A percentile compares a stretch with the other conserved stretches of the same genome.
These are phyloP conservation scores for Thielaviopsis musarum DNA, from an alignment of 2,329 filamentous ascomycete genomes.

Conservation along the genomic window DNA sequence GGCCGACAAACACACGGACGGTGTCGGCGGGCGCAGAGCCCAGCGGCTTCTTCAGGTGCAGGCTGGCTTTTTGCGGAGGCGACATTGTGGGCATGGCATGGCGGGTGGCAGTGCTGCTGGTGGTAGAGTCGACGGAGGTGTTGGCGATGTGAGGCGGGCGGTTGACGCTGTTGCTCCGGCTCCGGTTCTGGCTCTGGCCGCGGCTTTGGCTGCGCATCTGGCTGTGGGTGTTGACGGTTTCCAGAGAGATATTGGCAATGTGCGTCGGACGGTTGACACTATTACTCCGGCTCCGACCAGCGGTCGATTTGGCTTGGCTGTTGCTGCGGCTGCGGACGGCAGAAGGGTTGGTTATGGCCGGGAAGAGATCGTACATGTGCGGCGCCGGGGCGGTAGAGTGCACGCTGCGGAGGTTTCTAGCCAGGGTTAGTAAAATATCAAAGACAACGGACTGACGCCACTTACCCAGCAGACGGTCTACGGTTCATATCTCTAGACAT, in stretches of 20 bases:
- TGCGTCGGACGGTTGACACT: background rate
- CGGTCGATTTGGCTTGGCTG: background rate
- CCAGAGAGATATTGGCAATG: background rate
- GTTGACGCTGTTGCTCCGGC: background rate
- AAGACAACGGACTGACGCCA: background rate
- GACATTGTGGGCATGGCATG: background rate
- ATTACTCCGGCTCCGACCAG: background rate
- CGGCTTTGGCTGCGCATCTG: background rate
- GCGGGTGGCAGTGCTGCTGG: background rate
- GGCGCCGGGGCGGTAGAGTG: background rate
- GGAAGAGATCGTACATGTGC: background rate
- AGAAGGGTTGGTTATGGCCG: background rate
- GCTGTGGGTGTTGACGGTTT: background rate
- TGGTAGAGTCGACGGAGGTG: background rate
- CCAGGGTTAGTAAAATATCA: background rate
- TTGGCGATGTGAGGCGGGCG: background rate
- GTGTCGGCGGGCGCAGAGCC: constrained; percentile 12
- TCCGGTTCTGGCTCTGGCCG: background rate
- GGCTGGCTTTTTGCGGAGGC: background rate
- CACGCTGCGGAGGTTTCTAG: background rate
- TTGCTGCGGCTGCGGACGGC: background rate
- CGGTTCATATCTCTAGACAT: constrained; percentile 7
- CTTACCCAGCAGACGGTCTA: background rate
- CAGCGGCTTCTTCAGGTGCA: background rate
- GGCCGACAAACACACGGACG: constrained; percentile 26